These are phyloP conservation scores for Botryosphaeria dothidea DNA, from an alignment of 2,329 filamentous ascomycete genomes.

Conservation along the genomic window DNA sequence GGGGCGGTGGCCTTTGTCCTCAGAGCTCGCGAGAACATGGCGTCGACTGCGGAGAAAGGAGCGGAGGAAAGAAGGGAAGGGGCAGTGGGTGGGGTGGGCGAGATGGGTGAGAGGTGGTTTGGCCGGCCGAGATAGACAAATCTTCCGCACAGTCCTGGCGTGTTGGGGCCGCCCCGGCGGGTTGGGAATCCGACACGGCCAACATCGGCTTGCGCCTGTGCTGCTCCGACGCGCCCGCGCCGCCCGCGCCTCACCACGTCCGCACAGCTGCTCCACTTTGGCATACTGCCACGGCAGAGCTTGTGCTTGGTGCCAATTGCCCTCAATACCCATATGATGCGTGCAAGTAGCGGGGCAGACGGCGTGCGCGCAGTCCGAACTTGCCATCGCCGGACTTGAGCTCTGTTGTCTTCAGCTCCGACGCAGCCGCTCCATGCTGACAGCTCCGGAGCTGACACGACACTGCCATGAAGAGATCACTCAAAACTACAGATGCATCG, in stretches of 20 bases:
- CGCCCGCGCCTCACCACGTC: background rate
- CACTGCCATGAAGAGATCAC: background rate
- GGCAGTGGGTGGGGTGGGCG: slow-evolving; percentile 14
- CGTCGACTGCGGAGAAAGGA: slow-evolving; percentile 16
- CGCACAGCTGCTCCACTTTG: background rate
- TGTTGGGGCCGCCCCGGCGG: slow-evolving; percentile 20
- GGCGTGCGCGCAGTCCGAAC: background rate
- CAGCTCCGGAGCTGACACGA: slow-evolving; percentile 6
- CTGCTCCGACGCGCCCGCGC: slow-evolving; percentile 11
- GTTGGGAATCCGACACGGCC: slow-evolving; percentile 19
- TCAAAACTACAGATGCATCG: background rate
- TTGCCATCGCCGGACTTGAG: background rate
- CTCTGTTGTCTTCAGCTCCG: background rate
- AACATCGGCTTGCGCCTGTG: slow-evolving; percentile 12
- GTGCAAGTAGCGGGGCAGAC: too few relatives aligned
- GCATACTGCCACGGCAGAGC: too few relatives aligned
- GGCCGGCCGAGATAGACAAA: slow-evolving; percentile 19
- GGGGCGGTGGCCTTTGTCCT: slow-evolving; percentile 42
- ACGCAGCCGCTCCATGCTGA: background rate
- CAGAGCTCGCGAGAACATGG: slow-evolving; percentile 43
- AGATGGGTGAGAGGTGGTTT: slow-evolving; percentile 16
- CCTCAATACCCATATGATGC: background rate
- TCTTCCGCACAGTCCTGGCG: slow-evolving; percentile 13
- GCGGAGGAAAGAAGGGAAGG: slow-evolving; percentile 14
- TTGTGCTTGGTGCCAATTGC: background rate